Conservation (phyloP, 2,329 filamentous ascomycete genomes). For the Xylaria sp. region DNA sequence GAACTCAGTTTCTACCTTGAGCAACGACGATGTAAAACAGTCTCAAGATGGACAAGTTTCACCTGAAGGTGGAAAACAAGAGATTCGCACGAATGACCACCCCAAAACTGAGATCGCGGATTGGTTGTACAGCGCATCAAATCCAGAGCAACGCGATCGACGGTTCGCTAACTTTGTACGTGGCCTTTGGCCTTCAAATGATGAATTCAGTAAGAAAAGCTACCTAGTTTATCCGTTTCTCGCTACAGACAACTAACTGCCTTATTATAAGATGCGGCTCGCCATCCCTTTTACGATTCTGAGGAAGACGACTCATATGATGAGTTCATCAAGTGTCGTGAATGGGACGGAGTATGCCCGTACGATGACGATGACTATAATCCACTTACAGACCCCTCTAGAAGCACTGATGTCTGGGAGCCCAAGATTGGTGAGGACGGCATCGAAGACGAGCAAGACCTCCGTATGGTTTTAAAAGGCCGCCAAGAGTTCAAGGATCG, state of each 20-base stretch:
- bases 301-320: constrained; percentile 28
- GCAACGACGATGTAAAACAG: background rate
- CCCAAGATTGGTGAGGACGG: constrained; percentile 40
- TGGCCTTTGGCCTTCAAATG: constrained; percentile 26
- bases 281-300: constrained; percentile 24
- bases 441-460: constrained; percentile 37
- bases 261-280: constrained; percentile 14
- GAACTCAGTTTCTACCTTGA: background rate
- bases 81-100: background rate
- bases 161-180: constrained; percentile 28
- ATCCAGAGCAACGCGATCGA: background rate
- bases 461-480: constrained; percentile 32
- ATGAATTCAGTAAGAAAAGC: constrained; percentile 28
- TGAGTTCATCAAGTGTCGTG: constrained; percentile 13
- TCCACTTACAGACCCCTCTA: constrained; percentile 11
- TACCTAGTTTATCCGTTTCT: background rate
- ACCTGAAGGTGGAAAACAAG: background rate
- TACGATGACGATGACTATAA: constrained; percentile 32
- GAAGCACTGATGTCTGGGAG: constrained; percentile 31
- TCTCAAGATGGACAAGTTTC: background rate
- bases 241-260: background rate
- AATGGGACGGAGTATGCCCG: constrained; percentile 26
- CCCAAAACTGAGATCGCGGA: background rate
- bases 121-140: constrained; percentile 23
- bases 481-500: constrained; percentile 21